Percentiles rank a stretch among this genome's conserved stretches.
These are phyloP conservation scores for Flaveria floridana DNA, from an alignment of 140 eudicot species.

Conservation along the genomic window DNA sequence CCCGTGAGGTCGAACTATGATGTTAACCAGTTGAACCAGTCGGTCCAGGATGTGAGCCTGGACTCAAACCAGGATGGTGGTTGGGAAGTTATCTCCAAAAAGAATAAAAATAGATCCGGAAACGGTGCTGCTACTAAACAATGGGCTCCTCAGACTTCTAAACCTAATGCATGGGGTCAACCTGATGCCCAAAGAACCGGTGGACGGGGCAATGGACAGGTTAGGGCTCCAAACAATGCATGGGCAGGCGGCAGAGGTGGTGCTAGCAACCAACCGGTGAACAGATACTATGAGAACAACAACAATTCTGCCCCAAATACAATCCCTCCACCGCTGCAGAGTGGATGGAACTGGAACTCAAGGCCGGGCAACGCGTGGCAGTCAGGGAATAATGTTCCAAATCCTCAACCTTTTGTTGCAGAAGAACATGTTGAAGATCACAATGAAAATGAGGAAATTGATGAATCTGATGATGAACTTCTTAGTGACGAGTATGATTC, in stretches of 20 bases:
- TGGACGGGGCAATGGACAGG: conserved; percentile 36
- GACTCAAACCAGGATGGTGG: conserved; percentile 49
- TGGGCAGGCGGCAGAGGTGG: conserved; percentile 56
- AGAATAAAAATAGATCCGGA: conserved; percentile 51
- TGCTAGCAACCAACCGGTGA: conserved; percentile 4
- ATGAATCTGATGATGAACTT: conserved; percentile 50
- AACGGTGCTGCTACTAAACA: conserved; percentile 35
- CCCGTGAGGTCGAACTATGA: conserved; percentile 28
- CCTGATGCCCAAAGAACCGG: conserved; percentile 46
- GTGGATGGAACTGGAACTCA: conserved; percentile 43
- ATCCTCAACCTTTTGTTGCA: neutral
- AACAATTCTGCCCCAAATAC: conserved; percentile 20
- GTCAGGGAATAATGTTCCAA: conserved; percentile 1
- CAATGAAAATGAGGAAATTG: conserved; percentile 43
- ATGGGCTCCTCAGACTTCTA: conserved; percentile 38
- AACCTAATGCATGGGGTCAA: conserved; percentile 53
- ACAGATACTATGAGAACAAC: conserved; percentile 19
- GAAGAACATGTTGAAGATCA: conserved; percentile 35
- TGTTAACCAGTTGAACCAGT: conserved; percentile 43
- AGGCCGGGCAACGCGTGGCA: conserved; percentile 26
- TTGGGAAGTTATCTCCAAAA: conserved; percentile 59
- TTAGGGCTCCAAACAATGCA: conserved; percentile 41
- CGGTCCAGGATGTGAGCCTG: conserved; percentile 47
- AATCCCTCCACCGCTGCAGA: conserved; percentile 38
- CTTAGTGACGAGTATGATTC: conserved; percentile 66